These are phyloP conservation scores for Populus alba DNA, from an alignment of 345 rosid genomes.

Conservation along the genomic window DNA sequence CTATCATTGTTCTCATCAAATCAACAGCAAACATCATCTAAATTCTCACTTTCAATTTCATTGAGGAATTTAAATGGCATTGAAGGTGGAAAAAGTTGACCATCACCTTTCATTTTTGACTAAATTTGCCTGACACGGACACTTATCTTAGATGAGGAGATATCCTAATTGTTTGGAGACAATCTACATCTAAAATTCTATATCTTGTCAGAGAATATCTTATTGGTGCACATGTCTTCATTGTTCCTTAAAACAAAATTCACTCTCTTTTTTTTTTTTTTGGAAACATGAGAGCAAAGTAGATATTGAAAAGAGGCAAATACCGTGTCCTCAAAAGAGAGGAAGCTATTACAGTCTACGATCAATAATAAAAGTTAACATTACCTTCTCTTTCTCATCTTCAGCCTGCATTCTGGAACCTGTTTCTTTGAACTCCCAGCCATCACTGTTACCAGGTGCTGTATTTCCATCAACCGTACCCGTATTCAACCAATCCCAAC, in stretches of 20 bases:
- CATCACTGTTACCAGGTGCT: conserved; percentile 33
- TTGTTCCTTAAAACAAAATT: neutral
- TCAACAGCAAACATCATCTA: neutral
- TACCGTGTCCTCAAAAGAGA: neutral
- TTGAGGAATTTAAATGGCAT: neutral
- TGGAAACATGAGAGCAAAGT: neutral
- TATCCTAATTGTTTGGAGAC: neutral
- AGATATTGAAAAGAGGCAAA: neutral
- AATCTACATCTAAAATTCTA: neutral
- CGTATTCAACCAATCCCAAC: conserved; percentile 18
- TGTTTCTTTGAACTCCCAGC: conserved; percentile 50
- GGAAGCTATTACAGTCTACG: neutral
- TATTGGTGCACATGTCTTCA: neutral
- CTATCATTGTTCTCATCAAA: neutral
- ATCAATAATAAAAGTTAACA: neutral
- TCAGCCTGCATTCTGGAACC: conserved; percentile 16
- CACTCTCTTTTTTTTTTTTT: neutral
- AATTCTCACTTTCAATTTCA: neutral
- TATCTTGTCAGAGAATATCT: neutral
- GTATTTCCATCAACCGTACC: conserved; percentile 11
- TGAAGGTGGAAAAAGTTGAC: neutral
- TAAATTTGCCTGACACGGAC: neutral
- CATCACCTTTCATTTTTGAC: neutral
- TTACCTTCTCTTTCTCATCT: conserved; percentile 12
- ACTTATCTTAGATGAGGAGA: neutral